These are phyloP conservation scores for Cryphonectria naterciae DNA, from an alignment of 2,329 filamentous ascomycete species.

Conservation along the genomic window DNA sequence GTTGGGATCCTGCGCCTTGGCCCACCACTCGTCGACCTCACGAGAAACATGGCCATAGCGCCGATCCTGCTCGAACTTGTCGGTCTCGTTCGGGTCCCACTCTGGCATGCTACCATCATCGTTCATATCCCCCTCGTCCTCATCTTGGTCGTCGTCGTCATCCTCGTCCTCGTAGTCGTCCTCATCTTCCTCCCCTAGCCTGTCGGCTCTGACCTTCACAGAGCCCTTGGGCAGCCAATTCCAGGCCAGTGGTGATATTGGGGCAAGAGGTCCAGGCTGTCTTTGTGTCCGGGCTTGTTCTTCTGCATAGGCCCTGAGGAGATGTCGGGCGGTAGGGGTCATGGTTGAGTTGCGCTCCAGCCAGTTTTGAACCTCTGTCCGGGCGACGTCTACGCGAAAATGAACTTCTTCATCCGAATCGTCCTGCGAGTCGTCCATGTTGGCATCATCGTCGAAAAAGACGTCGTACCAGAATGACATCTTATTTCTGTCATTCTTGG, in stretches of 20 bases:
- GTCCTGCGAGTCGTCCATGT: constrained; percentile 54
- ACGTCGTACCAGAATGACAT: constrained; percentile 72
- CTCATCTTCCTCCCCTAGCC: constrained; percentile 43
- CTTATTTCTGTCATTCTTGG: constrained; percentile 70
- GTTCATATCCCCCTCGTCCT: neutral
- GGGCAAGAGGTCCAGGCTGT: constrained; percentile 54
- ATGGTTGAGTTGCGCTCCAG: constrained; percentile 63
- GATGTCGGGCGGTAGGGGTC: constrained; percentile 57
- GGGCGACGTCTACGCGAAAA: constrained; percentile 61
- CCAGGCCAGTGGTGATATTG: constrained; percentile 57
- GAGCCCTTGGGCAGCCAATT: constrained; percentile 55
- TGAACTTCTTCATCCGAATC: constrained; percentile 55
- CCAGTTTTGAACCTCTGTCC: constrained; percentile 65
- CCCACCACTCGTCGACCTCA: constrained; percentile 70
- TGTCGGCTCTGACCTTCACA: constrained; percentile 42
- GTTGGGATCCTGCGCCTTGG: constrained; percentile 62
- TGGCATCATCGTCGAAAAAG: constrained; percentile 61
- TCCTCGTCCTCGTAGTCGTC: neutral
- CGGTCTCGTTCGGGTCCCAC: constrained; percentile 52
- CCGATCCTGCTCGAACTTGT: constrained; percentile 63
- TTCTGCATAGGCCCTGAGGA: constrained; percentile 59
- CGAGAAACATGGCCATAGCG: constrained; percentile 64
- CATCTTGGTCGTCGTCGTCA: neutral
- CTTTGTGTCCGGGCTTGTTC: constrained; percentile 48
- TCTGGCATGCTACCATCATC: constrained; percentile 44